Base-by-base conservation (phyloP, 306 rosid genomes). In the Luffa acutangula region DNA sequence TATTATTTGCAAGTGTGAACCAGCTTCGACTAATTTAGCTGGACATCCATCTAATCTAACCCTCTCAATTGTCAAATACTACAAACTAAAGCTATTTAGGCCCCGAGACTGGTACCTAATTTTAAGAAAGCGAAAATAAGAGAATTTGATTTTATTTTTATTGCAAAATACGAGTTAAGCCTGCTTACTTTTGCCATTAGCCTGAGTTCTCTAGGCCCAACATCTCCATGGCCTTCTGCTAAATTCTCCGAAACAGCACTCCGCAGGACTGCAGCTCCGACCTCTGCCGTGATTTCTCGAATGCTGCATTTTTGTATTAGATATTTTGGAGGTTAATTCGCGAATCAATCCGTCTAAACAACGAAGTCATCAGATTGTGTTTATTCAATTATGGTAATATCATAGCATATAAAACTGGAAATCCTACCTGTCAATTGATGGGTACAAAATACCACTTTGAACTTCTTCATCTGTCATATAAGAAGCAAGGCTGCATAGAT, bases 211-310 rank as follows among this genome's bases (percentile, higher is more conserved):
- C 58, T 87, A 39, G 81, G 52, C 52, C 97, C 93, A 6, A 91
- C 83, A 31, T 90, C 97, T 6, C 88, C 82, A 17, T 83, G 89
- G 21, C 98, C 98, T 81, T 94, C 98, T 7, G 97, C 98, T 52
- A 91, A 76, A 36, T 83, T 88, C 82, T 94, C 98, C 39, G 87
- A 88, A 67, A 92, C 88, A 70, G 98, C 98, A 46, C 91, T 92
- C 42, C 84, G 86, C 58, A 92, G 25, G 59, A 94, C 98, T 76
- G 98, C 97, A 73, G 97, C 97, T 79, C 98, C 98, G 78, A 94
- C 98, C 86, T 92, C 91, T 0, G 85, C 94, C 4, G 98, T 92
- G 77, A 94, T 84, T 39, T 87, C 58, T 65, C 98, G 87, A 81
- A 94, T 94, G 75, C 98, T 94, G 91, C 85, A 82, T 17, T 48